Conservation (phyloP, 2,329 filamentous ascomycete genomes). For the Davidsoniella eucalypti region DNA sequence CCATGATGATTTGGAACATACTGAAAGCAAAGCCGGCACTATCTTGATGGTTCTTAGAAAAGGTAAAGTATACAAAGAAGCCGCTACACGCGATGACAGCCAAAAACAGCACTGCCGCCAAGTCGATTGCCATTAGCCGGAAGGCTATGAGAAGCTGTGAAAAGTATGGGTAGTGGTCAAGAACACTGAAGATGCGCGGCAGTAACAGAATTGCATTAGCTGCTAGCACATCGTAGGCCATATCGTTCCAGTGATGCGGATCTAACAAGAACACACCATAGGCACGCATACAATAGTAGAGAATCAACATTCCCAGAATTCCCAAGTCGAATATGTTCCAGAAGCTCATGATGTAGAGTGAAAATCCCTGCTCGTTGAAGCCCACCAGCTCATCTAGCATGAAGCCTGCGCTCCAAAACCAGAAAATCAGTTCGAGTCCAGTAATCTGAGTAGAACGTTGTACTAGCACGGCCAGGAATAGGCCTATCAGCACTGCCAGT, state of each 20-base stretch:
- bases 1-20: constrained; percentile 88
- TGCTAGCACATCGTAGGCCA: constrained; percentile 87
- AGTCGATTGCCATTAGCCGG: constrained; percentile 79
- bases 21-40: constrained; percentile 67
- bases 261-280: constrained; percentile 77
- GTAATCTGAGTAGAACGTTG: constrained; percentile 68
- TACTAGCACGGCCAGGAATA: constrained; percentile 70
- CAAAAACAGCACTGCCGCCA: constrained; percentile 68
- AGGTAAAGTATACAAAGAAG: constrained; percentile 86
- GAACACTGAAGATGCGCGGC: constrained; percentile 76
- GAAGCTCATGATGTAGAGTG: constrained; percentile 91
- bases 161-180: constrained; percentile 93
- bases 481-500: constrained; percentile 64
- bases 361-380: constrained; percentile 93
- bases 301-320: constrained; percentile 68
- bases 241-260: constrained; percentile 55
- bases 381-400: constrained; percentile 94
- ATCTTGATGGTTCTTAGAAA: constrained; percentile 57
- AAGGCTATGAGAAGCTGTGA: constrained; percentile 90
- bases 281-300: constrained; percentile 78
- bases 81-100: constrained; percentile 82
- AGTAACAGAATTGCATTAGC: constrained; percentile 80
- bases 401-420: constrained; percentile 95
- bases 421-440: constrained; percentile 72
- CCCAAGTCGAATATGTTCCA: constrained; percentile 94